phyloP scores from a whole-genome alignment of 2,329 filamentous ascomycete species.

The Trichophyton equinum region DNA sequence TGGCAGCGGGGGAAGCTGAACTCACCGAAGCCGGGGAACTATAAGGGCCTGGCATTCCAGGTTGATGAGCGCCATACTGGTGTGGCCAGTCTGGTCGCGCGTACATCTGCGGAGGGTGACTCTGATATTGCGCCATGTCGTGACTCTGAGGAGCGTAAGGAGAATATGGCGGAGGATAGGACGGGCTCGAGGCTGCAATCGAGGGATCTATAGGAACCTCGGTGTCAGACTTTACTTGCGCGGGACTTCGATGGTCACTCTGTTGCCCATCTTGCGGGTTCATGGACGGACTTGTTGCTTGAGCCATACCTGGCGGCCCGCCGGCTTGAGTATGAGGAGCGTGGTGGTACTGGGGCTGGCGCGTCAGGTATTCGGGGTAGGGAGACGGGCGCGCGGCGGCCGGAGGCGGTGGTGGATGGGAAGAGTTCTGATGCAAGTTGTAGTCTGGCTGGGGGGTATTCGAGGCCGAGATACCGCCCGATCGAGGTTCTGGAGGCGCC shows the following conservation, averaged over 20 bases:
- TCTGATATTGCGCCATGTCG: conserved; percentile 66
- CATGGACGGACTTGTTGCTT: conserved; percentile 94
- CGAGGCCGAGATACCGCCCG: conserved; percentile 58
- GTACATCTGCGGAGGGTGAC: conserved; percentile 38
- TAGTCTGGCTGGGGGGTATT: conserved; percentile 85
- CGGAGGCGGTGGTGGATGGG: conserved; percentile 45
- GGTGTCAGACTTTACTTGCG: conserved; percentile 80
- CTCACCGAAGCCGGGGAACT: conserved; percentile 45
- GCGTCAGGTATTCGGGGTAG: conserved; percentile 78
- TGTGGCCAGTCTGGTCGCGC: conserved; percentile 36
- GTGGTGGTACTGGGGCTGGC: conserved; percentile 59
- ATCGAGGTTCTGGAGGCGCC: conserved; percentile 66
- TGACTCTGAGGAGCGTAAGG: conserved; percentile 68
- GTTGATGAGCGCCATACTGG: conserved; percentile 35
- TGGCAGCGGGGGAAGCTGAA: conserved; percentile 47
- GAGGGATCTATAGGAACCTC: conserved; percentile 98
- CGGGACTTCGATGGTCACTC: conserved; percentile 58
- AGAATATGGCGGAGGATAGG: conserved; percentile 76
- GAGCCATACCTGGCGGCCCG: conserved; percentile 85
- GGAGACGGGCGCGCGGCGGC: conserved; percentile 12
- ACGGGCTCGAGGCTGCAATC: conserved; percentile 84
- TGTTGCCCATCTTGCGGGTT: conserved; percentile 63
- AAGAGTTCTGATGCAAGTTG: conserved; percentile 58
- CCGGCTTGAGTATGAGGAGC: conserved; percentile 58
- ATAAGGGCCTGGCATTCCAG: conserved; percentile 34